These are phyloP conservation scores for Delitschia confertaspora DNA, from an alignment of 495 filamentous ascomycete genomes.

Conservation along the genomic window DNA sequence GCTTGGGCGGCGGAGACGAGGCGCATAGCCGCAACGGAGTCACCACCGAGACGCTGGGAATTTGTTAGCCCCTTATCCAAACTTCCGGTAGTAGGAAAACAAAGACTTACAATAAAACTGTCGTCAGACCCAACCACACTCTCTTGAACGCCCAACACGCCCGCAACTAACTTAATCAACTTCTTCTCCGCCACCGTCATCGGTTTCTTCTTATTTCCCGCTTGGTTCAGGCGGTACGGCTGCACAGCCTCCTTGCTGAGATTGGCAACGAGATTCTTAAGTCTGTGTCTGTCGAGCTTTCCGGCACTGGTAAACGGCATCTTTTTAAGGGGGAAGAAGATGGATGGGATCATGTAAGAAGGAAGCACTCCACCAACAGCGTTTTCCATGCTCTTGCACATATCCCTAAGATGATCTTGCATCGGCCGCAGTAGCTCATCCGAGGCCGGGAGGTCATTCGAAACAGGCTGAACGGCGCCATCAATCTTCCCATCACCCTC, in stretches of 20 bases:
- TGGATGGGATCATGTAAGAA: conserved; percentile 22
- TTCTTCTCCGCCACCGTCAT: conserved; percentile 14
- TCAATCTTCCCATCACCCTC: not conserved
- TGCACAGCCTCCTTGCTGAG: conserved; percentile 16
- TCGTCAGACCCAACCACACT: conserved; percentile 11
- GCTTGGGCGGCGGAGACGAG: conserved; percentile 21
- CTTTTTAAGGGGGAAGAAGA: conserved; percentile 18
- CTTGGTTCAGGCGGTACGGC: conserved; percentile 10
- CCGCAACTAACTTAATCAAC: conserved; percentile 12
- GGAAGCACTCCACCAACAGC: conserved; percentile 11
- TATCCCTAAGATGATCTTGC: conserved; percentile 3
- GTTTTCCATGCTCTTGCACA: conserved; percentile 22
- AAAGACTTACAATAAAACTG: conserved; percentile 20
- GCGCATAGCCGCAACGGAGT: conserved; percentile 23
- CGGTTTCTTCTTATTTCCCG: conserved; percentile 11
- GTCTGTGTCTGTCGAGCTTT: conserved; percentile 17
- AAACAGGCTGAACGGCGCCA: conserved; percentile 1
- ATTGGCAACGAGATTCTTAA: conserved; percentile 14
- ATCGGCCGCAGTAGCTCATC: conserved; percentile 18
- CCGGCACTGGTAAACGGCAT: conserved; percentile 12
- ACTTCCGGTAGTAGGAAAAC: not conserved
- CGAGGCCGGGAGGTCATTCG: conserved; percentile 6
- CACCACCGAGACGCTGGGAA: conserved; percentile 16
- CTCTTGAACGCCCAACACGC: conserved; percentile 13
- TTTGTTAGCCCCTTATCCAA: not conserved